Percentiles rank a stretch among this genome's conserved stretches.
Conservation (phyloP, 2,329 filamentous ascomycete species). For the Lecanosticta acicola region DNA sequence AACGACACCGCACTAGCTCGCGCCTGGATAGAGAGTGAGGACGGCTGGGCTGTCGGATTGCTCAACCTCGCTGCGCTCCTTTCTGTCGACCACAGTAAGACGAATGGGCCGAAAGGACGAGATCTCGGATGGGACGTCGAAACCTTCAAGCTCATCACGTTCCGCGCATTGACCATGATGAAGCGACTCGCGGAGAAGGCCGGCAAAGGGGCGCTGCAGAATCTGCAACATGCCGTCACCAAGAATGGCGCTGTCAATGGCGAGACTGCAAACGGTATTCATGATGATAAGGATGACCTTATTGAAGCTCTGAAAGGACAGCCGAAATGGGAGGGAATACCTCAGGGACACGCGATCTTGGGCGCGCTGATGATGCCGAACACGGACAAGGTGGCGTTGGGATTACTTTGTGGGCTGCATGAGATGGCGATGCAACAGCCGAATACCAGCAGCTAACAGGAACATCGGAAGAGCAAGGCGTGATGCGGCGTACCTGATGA, state of each 20-base stretch:
- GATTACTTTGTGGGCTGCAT: constrained; percentile 36
- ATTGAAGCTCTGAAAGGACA: constrained; percentile 3
- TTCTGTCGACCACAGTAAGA: constrained; percentile 50
- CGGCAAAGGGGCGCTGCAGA: constrained; percentile 24
- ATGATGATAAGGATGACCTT: constrained; percentile 12
- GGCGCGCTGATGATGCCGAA: constrained; percentile 42
- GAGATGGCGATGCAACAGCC: constrained; percentile 31
- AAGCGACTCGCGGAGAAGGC: constrained; percentile 43
- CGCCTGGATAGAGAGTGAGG: constrained; percentile 75
- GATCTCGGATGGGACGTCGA: constrained; percentile 29
- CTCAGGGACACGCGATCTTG: constrained; percentile 43
- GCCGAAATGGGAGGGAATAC: constrained; percentile 41
- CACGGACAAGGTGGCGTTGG: constrained; percentile 41
- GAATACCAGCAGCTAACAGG: not conserved
- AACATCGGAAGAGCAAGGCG: not conserved
- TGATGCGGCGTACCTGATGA: not conserved
- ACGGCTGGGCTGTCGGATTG: constrained; percentile 77
- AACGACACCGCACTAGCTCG: constrained; percentile 56
- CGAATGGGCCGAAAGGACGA: constrained; percentile 14
- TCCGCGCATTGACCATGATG: constrained; percentile 44
- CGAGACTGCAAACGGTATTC: constrained; percentile 22
- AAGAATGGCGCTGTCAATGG: constrained; percentile 17
- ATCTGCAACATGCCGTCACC: constrained; percentile 4
- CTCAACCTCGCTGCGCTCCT: constrained; percentile 69
- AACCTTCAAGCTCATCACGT: constrained; percentile 33